phyloP scores from a whole-genome alignment of 306 rosid genomes.

The Fragaria nilgerrensis region DNA sequence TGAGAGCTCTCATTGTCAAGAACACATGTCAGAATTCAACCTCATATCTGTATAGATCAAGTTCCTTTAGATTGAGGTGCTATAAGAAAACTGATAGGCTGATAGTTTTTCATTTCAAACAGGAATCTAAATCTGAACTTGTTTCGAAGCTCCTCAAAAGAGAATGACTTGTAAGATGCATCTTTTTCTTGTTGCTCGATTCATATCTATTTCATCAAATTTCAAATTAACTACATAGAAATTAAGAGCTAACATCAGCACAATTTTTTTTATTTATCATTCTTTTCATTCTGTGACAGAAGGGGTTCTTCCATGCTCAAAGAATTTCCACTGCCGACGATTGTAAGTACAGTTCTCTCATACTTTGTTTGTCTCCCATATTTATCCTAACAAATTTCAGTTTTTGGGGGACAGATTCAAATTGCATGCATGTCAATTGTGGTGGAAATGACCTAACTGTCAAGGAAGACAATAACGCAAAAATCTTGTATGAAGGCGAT shows the following conservation, averaged over 20 bases:
- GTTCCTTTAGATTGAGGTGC: conserved; percentile 10
- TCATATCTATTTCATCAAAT: not conserved
- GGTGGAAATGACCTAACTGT: conserved; percentile 39
- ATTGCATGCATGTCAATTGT: conserved; percentile 50
- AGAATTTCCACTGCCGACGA: conserved; percentile 47
- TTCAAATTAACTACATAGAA: not conserved
- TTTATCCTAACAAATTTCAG: not conserved
- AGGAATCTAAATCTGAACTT: conserved; percentile 67
- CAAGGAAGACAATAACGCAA: conserved; percentile 13
- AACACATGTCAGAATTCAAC: conserved; percentile 37
- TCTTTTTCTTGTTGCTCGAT: not conserved
- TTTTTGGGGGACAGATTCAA: conserved; percentile 46
- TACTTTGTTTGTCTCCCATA: not conserved
- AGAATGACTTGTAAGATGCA: conserved; percentile 44
- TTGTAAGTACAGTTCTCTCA: conserved; percentile 41
- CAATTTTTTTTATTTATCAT: conserved; percentile 7
- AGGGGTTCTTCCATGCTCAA: conserved; percentile 44
- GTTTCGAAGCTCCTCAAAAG: conserved; percentile 47
- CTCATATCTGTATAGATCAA: conserved; percentile 7
- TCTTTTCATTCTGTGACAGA: conserved; percentile 27
- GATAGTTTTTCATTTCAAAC: conserved; percentile 18
- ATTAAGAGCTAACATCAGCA: not conserved
- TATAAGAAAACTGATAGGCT: conserved; percentile 2
- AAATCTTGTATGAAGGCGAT: conserved; percentile 25
- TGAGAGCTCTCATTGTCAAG: conserved; percentile 40